These are phyloP conservation scores for Paramecium primaurelia DNA, from an alignment of 73 alveolate species.

Conservation along the genomic window DNA sequence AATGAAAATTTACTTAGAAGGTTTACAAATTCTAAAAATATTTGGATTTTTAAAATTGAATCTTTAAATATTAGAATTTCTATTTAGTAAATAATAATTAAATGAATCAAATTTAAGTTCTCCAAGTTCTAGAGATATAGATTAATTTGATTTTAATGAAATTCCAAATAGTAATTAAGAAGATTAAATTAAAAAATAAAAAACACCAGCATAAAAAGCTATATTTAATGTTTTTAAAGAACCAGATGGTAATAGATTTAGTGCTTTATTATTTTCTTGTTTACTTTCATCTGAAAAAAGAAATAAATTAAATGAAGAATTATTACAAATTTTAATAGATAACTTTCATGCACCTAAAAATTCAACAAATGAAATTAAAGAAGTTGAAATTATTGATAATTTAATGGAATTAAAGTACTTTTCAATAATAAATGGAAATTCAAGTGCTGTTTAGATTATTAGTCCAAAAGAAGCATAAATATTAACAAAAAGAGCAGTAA, in stretches of 20 bases:
- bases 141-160: not conserved
- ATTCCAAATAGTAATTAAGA: not conserved
- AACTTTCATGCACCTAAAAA: not conserved
- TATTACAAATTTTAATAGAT: not conserved
- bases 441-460: not conserved
- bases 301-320: not conserved
- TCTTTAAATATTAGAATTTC: not conserved
- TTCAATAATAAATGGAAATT: constrained; percentile 42
- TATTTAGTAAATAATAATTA: not conserved
- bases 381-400: constrained; percentile 56
- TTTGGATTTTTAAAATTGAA: not conserved
- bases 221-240: not conserved
- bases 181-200: not conserved
- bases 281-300: not conserved
- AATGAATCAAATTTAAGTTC: not conserved
- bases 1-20: constrained; percentile 30
- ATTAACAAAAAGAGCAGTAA: not conserved
- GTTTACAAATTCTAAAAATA: not conserved
- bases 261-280: not conserved
- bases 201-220: not conserved
- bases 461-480: constrained; percentile 46
- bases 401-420: constrained; percentile 17
- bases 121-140: not conserved
- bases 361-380: not conserved
- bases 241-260: not conserved